phyloP scores from a whole-genome alignment of 2,329 filamentous ascomycete species.

The Monosporascus sp. region DNA sequence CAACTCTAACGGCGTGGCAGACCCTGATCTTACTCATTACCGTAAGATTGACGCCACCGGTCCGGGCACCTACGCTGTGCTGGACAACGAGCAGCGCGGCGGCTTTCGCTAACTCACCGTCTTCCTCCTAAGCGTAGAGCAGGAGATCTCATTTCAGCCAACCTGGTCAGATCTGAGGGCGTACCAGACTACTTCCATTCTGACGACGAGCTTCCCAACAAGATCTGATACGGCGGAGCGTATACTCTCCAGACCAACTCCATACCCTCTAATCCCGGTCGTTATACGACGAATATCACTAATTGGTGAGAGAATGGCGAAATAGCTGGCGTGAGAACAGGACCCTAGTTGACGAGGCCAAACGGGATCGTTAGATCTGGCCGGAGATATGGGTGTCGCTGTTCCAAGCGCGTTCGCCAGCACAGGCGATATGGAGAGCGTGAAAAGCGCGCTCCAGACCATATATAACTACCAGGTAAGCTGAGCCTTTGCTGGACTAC shows the following conservation, averaged over 20 bases:
- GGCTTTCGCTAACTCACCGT: conserved; percentile 49
- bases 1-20: conserved; percentile 38
- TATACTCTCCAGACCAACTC: conserved; percentile 31
- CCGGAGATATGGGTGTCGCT: conserved; percentile 56
- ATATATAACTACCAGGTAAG: conserved; percentile 40
- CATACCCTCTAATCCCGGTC: conserved; percentile 21
- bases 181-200: conserved; percentile 49
- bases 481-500: conserved; percentile 12
- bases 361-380: conserved; percentile 55
- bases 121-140: conserved; percentile 26
- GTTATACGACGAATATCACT: conserved; percentile 2
- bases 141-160: conserved; percentile 2
- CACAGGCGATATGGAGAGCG: conserved; percentile 45
- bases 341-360: conserved; percentile 47
- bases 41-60: conserved; percentile 27
- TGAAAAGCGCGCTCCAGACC: conserved; percentile 43
- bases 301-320: too few species aligned
- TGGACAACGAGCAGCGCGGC: conserved; percentile 38
- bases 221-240: conserved; percentile 46
- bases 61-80: conserved; percentile 23
- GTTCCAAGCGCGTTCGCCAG: conserved; percentile 48
- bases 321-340: conserved; percentile 25
- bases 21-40: conserved; percentile 42
- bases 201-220: conserved; percentile 44
- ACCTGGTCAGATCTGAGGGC: conserved; percentile 19